Conservation (phyloP, 192 early-diverging fungal genomes). For the Backusella tarrabulga region DNA sequence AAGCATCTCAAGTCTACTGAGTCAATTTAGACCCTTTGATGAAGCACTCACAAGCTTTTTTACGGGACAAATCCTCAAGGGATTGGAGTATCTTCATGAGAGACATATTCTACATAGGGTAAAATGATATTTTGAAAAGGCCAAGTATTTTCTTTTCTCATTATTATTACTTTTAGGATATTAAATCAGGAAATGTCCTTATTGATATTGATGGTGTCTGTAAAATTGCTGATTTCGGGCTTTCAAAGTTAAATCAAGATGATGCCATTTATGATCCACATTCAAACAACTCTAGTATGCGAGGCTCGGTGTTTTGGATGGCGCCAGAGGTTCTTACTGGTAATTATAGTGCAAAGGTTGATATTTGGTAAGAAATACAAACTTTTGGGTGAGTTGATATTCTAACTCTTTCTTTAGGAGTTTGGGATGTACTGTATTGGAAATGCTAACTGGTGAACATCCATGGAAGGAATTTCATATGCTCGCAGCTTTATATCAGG, state of each 20-base stretch:
- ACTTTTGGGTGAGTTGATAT: too few relatives aligned
- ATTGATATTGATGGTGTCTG: slow-evolving; percentile 79
- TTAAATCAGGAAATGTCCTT: slow-evolving; percentile 78
- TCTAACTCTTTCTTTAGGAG: slow-evolving; percentile 14
- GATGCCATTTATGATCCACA: neutral
- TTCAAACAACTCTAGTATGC: slow-evolving; percentile 29
- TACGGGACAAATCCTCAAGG: slow-evolving; percentile 76
- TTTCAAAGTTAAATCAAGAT: slow-evolving; percentile 70
- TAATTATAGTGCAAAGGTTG: slow-evolving; percentile 86
- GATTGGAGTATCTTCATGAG: slow-evolving; percentile 83
- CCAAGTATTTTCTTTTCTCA: too few relatives aligned
- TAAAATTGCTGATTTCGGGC: slow-evolving; percentile 97
- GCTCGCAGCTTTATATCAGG: slow-evolving; percentile 49
- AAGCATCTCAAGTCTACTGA: slow-evolving; percentile 73
- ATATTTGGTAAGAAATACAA: slow-evolving; percentile 67
- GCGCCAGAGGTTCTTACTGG: slow-evolving; percentile 89
- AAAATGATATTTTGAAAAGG: slow-evolving; percentile 7
- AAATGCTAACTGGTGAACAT: slow-evolving; percentile 89
- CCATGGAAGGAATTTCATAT: slow-evolving; percentile 57
- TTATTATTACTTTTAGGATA: slow-evolving; percentile 44
- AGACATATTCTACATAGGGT: slow-evolving; percentile 70
- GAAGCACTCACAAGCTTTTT: slow-evolving; percentile 71
- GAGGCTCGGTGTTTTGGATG: slow-evolving; percentile 83
- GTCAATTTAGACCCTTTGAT: slow-evolving; percentile 63
- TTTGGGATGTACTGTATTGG: slow-evolving; percentile 83